phyloP scores from a whole-genome alignment of 768 basidiomycete genomes.

The Dictyophora rubrovolvata region DNA sequence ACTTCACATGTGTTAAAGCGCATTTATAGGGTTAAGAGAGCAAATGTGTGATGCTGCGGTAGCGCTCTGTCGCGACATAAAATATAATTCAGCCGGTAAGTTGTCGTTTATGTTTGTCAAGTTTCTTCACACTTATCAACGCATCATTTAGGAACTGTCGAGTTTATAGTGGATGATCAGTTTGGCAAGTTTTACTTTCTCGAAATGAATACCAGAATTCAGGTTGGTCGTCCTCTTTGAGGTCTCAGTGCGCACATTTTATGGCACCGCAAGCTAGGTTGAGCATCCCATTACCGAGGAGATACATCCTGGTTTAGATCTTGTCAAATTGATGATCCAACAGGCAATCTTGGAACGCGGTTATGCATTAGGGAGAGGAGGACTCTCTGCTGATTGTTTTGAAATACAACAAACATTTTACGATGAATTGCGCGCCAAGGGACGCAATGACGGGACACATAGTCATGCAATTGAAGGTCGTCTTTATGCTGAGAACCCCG shows the following conservation, averaged over 20 bases:
- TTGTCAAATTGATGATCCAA: constrained; percentile 55
- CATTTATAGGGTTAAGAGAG: constrained; percentile 29
- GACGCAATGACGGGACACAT: background rate
- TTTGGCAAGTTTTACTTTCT: constrained; percentile 53
- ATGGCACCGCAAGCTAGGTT: constrained; percentile 28
- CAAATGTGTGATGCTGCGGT: constrained; percentile 47
- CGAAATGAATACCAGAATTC: constrained; percentile 63
- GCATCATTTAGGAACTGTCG: constrained; percentile 43
- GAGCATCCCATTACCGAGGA: constrained; percentile 60
- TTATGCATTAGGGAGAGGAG: constrained; percentile 7
- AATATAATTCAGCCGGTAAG: constrained; percentile 50
- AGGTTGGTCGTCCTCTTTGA: constrained; percentile 23
- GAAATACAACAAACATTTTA: constrained; percentile 32
- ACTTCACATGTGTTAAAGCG: background rate
- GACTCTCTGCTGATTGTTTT: constrained; percentile 13
- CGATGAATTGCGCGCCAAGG: constrained; percentile 13
- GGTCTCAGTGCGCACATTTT: constrained; percentile 2
- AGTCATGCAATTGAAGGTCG: constrained; percentile 45
- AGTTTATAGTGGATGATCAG: constrained; percentile 50
- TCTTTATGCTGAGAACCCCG: constrained; percentile 55
- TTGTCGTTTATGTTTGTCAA: background rate
- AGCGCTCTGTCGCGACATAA: constrained; percentile 35
- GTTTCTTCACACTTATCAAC: background rate
- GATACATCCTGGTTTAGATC: constrained; percentile 43
- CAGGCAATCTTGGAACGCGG: constrained; percentile 37